phyloP scores from a whole-genome alignment of 2,329 filamentous ascomycete genomes.

The Epichloe bromicola region DNA sequence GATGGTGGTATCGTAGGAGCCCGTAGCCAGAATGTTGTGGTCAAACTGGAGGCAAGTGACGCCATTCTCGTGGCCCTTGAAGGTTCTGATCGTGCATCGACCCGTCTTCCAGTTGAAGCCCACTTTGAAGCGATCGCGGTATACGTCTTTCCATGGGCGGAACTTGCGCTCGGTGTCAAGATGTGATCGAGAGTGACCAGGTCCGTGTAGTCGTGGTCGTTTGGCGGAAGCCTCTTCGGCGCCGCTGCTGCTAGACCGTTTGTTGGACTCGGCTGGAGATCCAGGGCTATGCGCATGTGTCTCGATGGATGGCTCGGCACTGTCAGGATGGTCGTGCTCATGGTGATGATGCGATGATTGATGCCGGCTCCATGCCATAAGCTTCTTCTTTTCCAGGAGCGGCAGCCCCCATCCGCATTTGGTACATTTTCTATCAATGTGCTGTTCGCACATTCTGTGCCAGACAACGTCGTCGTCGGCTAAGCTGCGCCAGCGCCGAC shows the following conservation, averaged over 20 bases:
- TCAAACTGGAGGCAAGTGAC: constrained; percentile 47
- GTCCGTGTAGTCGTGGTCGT: constrained; percentile 17
- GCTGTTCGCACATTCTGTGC: constrained; percentile 95
- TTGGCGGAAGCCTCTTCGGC: constrained; percentile 21
- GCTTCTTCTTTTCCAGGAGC: constrained; percentile 71
- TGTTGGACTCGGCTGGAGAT: constrained; percentile 17
- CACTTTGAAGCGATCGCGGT: constrained; percentile 88
- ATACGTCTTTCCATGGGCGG: constrained; percentile 88
- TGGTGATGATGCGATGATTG: constrained; percentile 28
- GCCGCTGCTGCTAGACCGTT: constrained; percentile 17
- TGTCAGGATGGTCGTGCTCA: constrained; percentile 3
- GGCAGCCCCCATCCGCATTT: constrained; percentile 95
- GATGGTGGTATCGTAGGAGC: constrained; percentile 88
- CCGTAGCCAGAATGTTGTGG: constrained; percentile 82
- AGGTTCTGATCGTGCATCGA: constrained; percentile 68
- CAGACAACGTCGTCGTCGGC: constrained; percentile 98
- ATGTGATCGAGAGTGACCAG: constrained; percentile 18
- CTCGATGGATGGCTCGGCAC: constrained; percentile 13
- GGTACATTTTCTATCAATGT: constrained; percentile 84
- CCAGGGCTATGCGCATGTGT: constrained; percentile 10
- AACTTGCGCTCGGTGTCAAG: constrained; percentile 34
- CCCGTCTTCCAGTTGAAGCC: constrained; percentile 97
- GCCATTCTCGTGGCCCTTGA: constrained; percentile 78
- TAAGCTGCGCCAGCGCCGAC: constrained; percentile 70
- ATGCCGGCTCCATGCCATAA: constrained; percentile 77